Conservation (phyloP, 805 yeast species). For the Pichia cephalocereana region DNA sequence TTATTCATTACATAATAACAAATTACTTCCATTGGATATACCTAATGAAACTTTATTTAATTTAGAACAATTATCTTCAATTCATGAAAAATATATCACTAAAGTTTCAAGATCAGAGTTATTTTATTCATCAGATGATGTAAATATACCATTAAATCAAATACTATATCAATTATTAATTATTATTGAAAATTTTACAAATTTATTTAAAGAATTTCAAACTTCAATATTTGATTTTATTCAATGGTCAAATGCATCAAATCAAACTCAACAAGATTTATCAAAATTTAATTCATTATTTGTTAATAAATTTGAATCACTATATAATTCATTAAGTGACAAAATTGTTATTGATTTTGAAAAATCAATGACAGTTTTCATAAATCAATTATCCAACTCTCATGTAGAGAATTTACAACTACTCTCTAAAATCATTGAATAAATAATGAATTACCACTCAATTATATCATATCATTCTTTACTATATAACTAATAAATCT, state of each 20-base stretch:
- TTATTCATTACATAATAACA: not conserved
- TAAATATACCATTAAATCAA: conserved; percentile 1
- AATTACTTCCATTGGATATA: conserved; percentile 1
- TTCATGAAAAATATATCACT: conserved; percentile 27
- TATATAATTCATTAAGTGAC: conserved; percentile 32
- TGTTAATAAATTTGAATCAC: conserved; percentile 24
- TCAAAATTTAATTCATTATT: conserved; percentile 17
- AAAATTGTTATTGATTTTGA: conserved; percentile 36
- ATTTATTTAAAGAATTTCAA: conserved; percentile 25
- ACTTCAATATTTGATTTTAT: conserved; percentile 2
- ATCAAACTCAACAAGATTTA: conserved; percentile 7
- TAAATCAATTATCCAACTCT: conserved; percentile 42
- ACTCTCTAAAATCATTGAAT: conserved; percentile 27
- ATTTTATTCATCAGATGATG: conserved; percentile 17
- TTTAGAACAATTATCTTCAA: conserved; percentile 39
- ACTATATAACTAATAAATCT: conserved; percentile 3
- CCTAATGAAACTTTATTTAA: conserved; percentile 25
- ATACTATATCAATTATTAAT: conserved; percentile 7
- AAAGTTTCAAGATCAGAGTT: conserved; percentile 23
- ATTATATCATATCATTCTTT: not conserved
- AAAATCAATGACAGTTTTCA: conserved; percentile 28
- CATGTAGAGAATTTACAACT: conserved; percentile 38
- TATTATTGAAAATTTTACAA: conserved; percentile 31
- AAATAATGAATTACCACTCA: not conserved
- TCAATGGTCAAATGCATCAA: not conserved